Evolutionary conservation across 441 rosid species (phyloP), one percentile per base, ranked within the genome.

Genomic region (Brassica hybrid): DNA sequence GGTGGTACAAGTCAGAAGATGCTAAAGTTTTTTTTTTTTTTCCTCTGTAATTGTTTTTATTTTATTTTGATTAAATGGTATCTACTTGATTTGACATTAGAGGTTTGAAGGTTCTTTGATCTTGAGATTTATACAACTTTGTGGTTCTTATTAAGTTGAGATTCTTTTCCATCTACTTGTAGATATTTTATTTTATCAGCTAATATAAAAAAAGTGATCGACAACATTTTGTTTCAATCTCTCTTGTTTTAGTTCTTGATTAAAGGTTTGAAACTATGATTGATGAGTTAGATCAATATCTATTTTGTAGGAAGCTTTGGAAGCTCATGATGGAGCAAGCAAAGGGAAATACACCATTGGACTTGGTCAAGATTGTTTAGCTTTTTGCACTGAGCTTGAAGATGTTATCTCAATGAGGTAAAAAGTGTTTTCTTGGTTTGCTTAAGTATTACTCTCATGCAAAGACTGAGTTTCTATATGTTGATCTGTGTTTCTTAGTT

Each of bases 401-500:
- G 99, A 96, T 90, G 99, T 96, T 63, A 91, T 96, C 84, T 96
- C 99, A 7, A 94, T 96, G 99, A 92, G 99, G 99, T 96, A 64
- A 45, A n/a, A n/a, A n/a, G n/a, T 17, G 2, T 52, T 16, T 11
- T 8, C 1, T 23, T 69, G 7, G 2, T 59, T 17, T 79, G 19
- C 9, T 11, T 19, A 8, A 7, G 8, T 67, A 7, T 73, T 3
- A 27, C n/a, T 38, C 14, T 74, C 75, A 17, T 57, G 75, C 12
- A 79, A 21, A 23, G 63, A 16, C n/a, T 66, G 59, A 30, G 2
- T 38, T 8, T 65, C 7, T 7, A 13, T 30, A 7, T 60, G 54
- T 38, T 75, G 65, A 34, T 76, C 6, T 18, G n/a, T n/a, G n/a
- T n/a, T n/a, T n/a, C n/a, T 70, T 91, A 56, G 58, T 82, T 89